Percentiles rank a stretch among this genome's conserved stretches.
Evolutionary conservation across 306 rosid genomes (phyloP).

Genomic region (Pueraria montana): DNA sequence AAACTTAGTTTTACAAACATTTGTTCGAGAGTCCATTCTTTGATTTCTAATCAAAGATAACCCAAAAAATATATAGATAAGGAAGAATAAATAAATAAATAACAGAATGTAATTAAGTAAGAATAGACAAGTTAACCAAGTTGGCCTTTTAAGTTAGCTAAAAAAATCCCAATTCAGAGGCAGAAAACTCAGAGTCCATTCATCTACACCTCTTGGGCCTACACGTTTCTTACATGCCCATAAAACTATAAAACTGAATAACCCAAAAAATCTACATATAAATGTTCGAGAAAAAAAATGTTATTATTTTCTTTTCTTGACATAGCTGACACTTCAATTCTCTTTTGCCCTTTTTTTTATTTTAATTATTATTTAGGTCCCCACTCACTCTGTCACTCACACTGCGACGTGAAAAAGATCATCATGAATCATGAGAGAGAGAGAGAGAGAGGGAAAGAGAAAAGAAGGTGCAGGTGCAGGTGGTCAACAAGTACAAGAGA

Average conservation of each 20-base stretch:
- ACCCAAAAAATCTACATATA: background rate
- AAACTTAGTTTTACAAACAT: background rate
- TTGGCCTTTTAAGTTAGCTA: background rate
- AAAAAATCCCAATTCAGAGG: constrained; percentile 29
- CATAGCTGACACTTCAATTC: background rate
- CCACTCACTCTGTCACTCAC: background rate
- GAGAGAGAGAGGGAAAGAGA: constrained; percentile 41
- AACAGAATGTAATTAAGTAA: background rate
- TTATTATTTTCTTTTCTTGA: background rate
- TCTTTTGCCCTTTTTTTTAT: background rate
- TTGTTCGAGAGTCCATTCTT: background rate
- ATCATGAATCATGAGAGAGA: constrained; percentile 36
- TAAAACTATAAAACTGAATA: constrained; percentile 46
- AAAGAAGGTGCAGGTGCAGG: constrained; percentile 48
- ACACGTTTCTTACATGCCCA: constrained; percentile 36
- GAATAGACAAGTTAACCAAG: background rate
- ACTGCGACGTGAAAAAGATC: constrained; percentile 1
- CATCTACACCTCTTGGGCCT: constrained; percentile 32
- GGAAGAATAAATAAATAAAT: background rate
- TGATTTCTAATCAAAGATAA: background rate
- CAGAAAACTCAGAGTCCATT: constrained; percentile 38
- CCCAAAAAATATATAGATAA: background rate
- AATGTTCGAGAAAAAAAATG: background rate
- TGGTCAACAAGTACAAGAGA: constrained; percentile 68
- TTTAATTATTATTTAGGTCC: constrained; percentile 17